Percentiles rank a stretch among this genome's conserved stretches.
phyloP scores from a whole-genome alignment of 2,329 filamentous ascomycete genomes.

The Xylaria sp. region DNA sequence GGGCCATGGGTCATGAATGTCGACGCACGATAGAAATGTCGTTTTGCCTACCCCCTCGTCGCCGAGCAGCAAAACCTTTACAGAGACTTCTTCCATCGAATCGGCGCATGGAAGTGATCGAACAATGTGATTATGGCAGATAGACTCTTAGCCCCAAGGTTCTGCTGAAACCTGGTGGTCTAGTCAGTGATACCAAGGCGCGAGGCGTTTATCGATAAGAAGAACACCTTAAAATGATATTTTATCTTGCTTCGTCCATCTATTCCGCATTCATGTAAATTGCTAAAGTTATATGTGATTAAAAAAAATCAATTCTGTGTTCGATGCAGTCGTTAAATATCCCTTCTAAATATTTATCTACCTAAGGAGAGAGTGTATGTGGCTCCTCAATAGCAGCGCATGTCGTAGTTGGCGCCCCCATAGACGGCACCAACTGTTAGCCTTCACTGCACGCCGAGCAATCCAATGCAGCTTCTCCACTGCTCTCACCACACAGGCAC shows the following conservation, averaged over 20 bases:
- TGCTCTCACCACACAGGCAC: constrained; percentile 25
- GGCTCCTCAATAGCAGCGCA: constrained; percentile 32
- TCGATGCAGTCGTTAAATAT: neutral
- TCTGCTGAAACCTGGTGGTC: neutral
- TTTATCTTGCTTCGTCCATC: too few species aligned
- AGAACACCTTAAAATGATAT: neutral
- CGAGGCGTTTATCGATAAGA: constrained; percentile 44
- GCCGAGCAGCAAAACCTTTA: constrained; percentile 68
- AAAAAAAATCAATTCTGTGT: neutral
- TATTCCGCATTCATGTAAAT: neutral
- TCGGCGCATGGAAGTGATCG: neutral
- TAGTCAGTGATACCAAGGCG: neutral
- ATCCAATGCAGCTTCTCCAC: constrained; percentile 42
- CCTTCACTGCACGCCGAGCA: constrained; percentile 23
- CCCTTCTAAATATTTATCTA: neutral
- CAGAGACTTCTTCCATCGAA: constrained; percentile 59
- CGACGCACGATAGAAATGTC: constrained; percentile 67
- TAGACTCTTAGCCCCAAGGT: neutral
- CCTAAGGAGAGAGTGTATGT: constrained; percentile 41
- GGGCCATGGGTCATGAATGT: constrained; percentile 11
- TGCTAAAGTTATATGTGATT: neutral
- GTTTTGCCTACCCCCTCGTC: constrained; percentile 70
- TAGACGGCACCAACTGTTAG: constrained; percentile 32
- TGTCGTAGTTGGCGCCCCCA: constrained; percentile 41
- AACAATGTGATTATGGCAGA: neutral